Evolutionary conservation across 768 basidiomycete species (phyloP).

Genomic region (Rhodotorula babjevae): DNA sequence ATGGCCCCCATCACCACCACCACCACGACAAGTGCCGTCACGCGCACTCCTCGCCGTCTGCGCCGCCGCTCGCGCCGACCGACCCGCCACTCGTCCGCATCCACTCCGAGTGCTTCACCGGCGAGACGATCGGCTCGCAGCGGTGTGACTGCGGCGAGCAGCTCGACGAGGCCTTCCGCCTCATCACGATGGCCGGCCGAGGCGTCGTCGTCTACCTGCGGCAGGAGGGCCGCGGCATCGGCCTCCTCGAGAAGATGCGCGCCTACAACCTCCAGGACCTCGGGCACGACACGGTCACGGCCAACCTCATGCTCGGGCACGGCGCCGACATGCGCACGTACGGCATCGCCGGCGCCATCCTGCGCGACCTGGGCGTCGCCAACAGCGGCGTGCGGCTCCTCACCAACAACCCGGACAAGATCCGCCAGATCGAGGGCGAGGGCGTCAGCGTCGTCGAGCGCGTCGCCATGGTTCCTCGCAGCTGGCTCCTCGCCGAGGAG

Average conservation of each 20-base stretch:
- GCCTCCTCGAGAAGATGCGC: constrained; percentile 86
- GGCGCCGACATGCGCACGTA: constrained; percentile 90
- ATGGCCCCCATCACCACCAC: constrained; percentile 31
- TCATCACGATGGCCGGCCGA: constrained; percentile 67
- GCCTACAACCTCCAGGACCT: constrained; percentile 98
- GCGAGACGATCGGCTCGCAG: constrained; percentile 94
- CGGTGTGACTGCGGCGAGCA: constrained; percentile 99
- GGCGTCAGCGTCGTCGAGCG: constrained; percentile 75
- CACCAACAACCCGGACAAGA: constrained; percentile 98
- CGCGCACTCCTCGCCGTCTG: not conserved
- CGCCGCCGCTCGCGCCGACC: constrained; percentile 2
- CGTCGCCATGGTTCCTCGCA: constrained; percentile 88
- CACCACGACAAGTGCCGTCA: too few species aligned
- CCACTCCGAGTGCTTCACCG: constrained; percentile 98
- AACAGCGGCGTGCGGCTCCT: constrained; percentile 61
- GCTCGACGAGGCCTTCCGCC: constrained; percentile 90
- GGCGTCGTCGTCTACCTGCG: constrained; percentile 92
- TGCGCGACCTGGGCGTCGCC: constrained; percentile 72
- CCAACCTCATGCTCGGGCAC: constrained; percentile 91
- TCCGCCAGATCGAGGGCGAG: constrained; percentile 76
- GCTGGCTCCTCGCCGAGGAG: constrained; percentile 59
- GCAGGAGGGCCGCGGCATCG: constrained; percentile 96
- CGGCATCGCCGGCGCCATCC: constrained; percentile 81
- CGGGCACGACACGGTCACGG: constrained; percentile 97
- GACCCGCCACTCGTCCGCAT: constrained; percentile 80